These are phyloP conservation scores for Maudiozyma bulderi DNA, from an alignment of 805 yeast species.

Conservation along the genomic window DNA sequence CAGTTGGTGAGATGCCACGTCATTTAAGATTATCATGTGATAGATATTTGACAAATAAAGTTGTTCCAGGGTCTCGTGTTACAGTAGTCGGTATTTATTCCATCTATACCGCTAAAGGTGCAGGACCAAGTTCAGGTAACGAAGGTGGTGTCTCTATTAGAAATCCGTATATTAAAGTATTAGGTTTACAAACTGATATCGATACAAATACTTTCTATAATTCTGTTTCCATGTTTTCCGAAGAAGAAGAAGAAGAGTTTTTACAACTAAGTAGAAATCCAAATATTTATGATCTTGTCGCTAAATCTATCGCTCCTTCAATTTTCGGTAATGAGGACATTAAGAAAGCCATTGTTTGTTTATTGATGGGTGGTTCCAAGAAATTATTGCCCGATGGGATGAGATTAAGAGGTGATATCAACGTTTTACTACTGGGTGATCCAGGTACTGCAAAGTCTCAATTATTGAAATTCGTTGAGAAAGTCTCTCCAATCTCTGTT, in stretches of 20 bases:
- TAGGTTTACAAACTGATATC: constrained; percentile 81
- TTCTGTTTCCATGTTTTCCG: constrained; percentile 50
- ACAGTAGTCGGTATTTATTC: constrained; percentile 89
- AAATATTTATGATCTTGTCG: constrained; percentile 73
- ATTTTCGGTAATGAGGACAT: constrained; percentile 91
- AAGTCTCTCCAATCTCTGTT: constrained; percentile 86
- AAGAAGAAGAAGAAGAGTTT: constrained; percentile 91
- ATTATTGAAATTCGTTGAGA: constrained; percentile 87
- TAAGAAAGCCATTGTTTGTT: constrained; percentile 85
- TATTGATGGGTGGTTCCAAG: constrained; percentile 89
- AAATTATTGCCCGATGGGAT: constrained; percentile 90
- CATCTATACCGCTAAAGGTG: constrained; percentile 67
- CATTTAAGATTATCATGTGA: constrained; percentile 82
- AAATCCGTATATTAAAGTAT: constrained; percentile 78
- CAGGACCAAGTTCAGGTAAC: constrained; percentile 36
- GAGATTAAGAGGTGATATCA: constrained; percentile 94
- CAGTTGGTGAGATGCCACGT: constrained; percentile 98
- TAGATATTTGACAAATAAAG: constrained; percentile 78
- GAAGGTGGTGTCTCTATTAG: constrained; percentile 65
- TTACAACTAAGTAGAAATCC: constrained; percentile 72
- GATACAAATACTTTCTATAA: constrained; percentile 54
- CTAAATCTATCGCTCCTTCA: constrained; percentile 90
- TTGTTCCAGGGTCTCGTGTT: constrained; percentile 92
- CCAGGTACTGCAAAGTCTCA: constrained; percentile 99
- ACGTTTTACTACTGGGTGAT: constrained; percentile 87